phyloP scores from a whole-genome alignment of 495 filamentous ascomycete genomes.

The Talaromyces nanjingensis region DNA sequence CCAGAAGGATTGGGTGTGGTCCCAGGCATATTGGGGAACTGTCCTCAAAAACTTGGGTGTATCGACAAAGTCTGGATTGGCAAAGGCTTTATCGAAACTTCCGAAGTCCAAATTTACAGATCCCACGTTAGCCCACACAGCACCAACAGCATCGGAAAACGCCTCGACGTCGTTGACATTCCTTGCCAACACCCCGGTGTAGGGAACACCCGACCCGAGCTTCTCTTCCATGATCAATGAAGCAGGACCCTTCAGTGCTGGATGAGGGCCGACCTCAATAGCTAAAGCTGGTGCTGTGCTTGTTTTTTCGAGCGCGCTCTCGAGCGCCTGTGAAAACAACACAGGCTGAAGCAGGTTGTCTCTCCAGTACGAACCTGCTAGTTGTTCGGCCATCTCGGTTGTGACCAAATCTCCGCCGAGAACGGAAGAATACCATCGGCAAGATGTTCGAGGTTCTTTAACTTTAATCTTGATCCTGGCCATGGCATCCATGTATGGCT shows the following conservation, averaged over 20 bases:
- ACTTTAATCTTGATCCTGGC: constrained; percentile 6
- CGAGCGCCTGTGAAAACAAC: constrained; percentile 47
- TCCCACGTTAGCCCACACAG: constrained; percentile 40
- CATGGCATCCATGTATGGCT: constrained; percentile 1
- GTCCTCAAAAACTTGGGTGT: background rate
- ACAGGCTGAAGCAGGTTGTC: constrained; percentile 54
- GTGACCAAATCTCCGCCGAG: background rate
- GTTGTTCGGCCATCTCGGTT: constrained; percentile 6
- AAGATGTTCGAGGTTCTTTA: constrained; percentile 30
- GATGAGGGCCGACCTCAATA: constrained; percentile 53
- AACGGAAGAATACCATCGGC: constrained; percentile 6
- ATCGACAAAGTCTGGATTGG: background rate
- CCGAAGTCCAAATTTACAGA: constrained; percentile 9
- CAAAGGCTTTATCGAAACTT: constrained; percentile 15
- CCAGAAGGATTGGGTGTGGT: background rate
- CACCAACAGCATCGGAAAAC: constrained; percentile 41
- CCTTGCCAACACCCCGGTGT: background rate
- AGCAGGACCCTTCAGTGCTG: constrained; percentile 43
- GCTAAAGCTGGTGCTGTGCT: constrained; percentile 25
- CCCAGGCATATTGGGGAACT: background rate
- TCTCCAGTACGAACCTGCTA: constrained; percentile 46
- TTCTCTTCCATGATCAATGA: constrained; percentile 30
- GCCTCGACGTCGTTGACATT: constrained; percentile 15
- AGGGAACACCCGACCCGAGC: background rate
- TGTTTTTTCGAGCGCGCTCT: constrained; percentile 23